Percentiles rank a stretch among this genome's conserved stretches.
These are phyloP conservation scores for Harringtonia lauricola DNA, from an alignment of 2,329 filamentous ascomycete genomes.

Conservation along the genomic window DNA sequence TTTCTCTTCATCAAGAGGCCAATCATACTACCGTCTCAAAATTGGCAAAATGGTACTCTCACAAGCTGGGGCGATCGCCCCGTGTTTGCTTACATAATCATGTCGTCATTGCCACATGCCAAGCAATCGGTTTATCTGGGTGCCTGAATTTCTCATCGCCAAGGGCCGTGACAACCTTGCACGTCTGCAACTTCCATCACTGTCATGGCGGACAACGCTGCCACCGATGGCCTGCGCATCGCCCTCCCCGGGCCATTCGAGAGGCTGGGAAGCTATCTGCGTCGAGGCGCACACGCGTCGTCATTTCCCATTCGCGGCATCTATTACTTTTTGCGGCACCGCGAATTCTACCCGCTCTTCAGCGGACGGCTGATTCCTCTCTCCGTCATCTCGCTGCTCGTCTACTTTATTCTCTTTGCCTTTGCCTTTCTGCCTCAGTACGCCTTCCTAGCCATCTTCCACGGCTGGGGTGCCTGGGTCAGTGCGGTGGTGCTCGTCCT, in stretches of 20 bases:
- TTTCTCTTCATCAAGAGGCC: no score
- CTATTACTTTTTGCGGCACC: slow-evolving; percentile 67
- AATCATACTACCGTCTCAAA: no score
- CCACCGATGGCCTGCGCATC: not conserved
- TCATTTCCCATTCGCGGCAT: slow-evolving; percentile 60
- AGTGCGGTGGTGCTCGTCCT: slow-evolving; percentile 80
- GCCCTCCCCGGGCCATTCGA: slow-evolving; percentile 1
- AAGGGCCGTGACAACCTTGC: no score
- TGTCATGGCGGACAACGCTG: no score
- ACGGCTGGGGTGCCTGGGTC: slow-evolving; percentile 78
- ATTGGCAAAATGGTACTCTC: no score
- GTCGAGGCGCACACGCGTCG: slow-evolving; percentile 22
- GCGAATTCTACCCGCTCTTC: slow-evolving; percentile 75
- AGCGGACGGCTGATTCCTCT: slow-evolving; percentile 68
- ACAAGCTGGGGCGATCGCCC: no score
- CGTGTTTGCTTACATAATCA: no score
- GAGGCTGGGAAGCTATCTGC: slow-evolving; percentile 7
- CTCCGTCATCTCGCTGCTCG: slow-evolving; percentile 68
- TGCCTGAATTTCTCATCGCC: no score
- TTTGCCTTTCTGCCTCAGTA: slow-evolving; percentile 85
- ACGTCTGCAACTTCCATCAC: not conserved
- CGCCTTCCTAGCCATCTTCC: slow-evolving; percentile 80
- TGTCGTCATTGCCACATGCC: no score
- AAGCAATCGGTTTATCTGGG: no score
- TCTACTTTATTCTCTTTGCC: slow-evolving; percentile 77